Conservation (phyloP, 495 filamentous ascomycete genomes). For the Penicillium crystallinum region DNA sequence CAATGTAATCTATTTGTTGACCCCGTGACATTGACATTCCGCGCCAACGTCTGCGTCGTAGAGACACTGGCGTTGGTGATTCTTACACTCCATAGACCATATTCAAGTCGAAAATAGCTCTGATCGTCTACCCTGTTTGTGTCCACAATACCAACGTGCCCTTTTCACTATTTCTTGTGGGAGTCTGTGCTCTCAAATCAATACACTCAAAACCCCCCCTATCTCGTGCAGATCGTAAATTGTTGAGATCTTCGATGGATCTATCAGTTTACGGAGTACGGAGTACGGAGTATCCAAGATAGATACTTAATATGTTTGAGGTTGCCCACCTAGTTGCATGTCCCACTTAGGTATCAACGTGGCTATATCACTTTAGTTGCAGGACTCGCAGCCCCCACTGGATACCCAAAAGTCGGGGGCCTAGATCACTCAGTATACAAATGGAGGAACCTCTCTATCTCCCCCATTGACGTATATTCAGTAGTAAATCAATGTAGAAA, state of each 20-base stretch:
- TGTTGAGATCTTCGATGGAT: neutral
- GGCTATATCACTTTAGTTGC: neutral
- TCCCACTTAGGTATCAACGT: neutral
- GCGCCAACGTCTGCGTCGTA: no score
- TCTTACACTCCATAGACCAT: neutral
- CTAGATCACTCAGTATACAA: neutral
- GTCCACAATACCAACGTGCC: no score
- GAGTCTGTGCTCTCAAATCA: neutral
- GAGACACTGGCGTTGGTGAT: no score
- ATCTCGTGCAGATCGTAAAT: neutral
- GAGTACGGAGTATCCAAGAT: no score
- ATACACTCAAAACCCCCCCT: neutral
- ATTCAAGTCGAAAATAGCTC: neutral
- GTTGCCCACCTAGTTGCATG: neutral
- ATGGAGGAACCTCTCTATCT: no score
- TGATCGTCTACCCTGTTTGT: no score
- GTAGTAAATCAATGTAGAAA: no score
- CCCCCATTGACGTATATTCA: no score
- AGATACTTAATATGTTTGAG: no score
- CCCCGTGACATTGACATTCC: conserved; percentile 18
- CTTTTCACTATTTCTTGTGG: no score
- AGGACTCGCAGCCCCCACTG: conserved; percentile 2
- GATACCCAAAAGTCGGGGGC: conserved; percentile 1
- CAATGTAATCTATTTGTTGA: conserved; percentile 9
- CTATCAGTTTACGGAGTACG: neutral